Conservation (phyloP, 2,329 filamentous ascomycete species). For the Aphanocladium album region DNA sequence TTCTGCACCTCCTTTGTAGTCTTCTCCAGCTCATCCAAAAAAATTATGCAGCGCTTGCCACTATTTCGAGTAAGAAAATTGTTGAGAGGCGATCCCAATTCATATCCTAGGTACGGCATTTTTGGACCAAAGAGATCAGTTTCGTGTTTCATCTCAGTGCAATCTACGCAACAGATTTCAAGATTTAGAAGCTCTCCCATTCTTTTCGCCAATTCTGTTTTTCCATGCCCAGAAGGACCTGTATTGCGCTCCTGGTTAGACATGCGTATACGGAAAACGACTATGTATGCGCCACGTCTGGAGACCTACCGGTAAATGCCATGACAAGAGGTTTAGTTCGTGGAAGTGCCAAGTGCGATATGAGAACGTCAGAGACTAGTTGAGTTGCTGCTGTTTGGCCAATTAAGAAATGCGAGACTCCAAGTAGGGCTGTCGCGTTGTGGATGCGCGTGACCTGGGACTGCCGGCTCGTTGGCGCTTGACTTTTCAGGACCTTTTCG, state of each 20-base stretch:
- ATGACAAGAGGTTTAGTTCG: neutral
- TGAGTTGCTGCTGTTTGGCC: slow-evolving; percentile 28
- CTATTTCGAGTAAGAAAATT: slow-evolving; percentile 39
- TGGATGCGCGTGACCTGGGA: slow-evolving; percentile 22
- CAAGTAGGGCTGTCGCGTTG: slow-evolving; percentile 24
- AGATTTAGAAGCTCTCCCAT: slow-evolving; percentile 34
- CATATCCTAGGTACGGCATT: slow-evolving; percentile 26
- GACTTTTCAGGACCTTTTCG: slow-evolving; percentile 20
- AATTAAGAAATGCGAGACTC: slow-evolving; percentile 30
- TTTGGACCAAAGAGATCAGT: slow-evolving; percentile 39
- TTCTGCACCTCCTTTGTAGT: slow-evolving; percentile 34
- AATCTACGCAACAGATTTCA: slow-evolving; percentile 36
- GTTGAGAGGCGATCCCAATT: slow-evolving; percentile 39
- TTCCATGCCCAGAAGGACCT: slow-evolving; percentile 44
- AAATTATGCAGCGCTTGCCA: slow-evolving; percentile 37
- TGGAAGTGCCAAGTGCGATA: neutral
- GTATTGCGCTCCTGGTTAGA: slow-evolving; percentile 28
- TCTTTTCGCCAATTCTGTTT: slow-evolving; percentile 40
- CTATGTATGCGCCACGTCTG: too few species aligned
- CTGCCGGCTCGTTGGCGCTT: slow-evolving; percentile 20
- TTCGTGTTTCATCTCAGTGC: slow-evolving; percentile 30
- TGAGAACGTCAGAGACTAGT: slow-evolving; percentile 16
- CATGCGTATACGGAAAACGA: too few species aligned
- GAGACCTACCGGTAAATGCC: too few species aligned
- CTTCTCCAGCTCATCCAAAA: slow-evolving; percentile 49